Percentiles rank a stretch among this genome's conserved stretches.
These are phyloP conservation scores for Apiotrichum montevideense DNA, from an alignment of 1,284 basidiomycete genomes.

Conservation along the genomic window DNA sequence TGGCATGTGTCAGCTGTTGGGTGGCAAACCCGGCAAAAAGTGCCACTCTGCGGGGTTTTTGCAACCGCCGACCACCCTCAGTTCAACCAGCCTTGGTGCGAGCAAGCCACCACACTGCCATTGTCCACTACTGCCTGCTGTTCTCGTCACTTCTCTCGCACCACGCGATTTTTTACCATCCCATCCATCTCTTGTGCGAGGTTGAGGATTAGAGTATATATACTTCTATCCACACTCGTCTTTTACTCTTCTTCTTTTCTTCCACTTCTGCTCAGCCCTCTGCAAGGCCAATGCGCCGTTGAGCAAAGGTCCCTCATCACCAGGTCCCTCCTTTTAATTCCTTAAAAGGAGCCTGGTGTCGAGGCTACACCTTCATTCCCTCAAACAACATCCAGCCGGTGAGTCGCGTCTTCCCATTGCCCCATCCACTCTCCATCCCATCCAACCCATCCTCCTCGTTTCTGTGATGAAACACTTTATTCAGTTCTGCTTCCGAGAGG, in stretches of 20 bases:
- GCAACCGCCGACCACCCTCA: too few species aligned
- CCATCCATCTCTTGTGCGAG: too few species aligned
- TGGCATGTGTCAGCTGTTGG: background rate
- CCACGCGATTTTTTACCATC: too few species aligned
- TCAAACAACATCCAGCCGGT: background rate
- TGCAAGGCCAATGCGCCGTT: conserved; percentile 5
- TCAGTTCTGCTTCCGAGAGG: conserved; percentile 48
- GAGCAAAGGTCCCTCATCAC: conserved; percentile 1
- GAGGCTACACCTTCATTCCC: background rate
- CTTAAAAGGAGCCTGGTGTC: conserved; percentile 10
- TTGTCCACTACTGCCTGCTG: too few species aligned
- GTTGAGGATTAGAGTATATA: too few species aligned
- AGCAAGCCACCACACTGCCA: too few species aligned
- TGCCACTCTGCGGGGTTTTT: too few species aligned
- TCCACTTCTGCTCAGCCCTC: background rate
- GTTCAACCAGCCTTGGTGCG: too few species aligned
- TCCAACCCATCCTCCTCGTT: conserved; percentile 24
- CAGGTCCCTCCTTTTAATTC: background rate
- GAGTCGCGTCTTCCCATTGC: conserved; percentile 1
- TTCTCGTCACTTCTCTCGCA: too few species aligned
- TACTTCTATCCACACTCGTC: too few species aligned
- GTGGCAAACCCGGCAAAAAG: conserved; percentile 7
- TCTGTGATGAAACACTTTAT: conserved; percentile 36
- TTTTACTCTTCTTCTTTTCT: background rate
- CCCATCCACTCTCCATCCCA: conserved; percentile 3